Conservation (phyloP, 208 protist genomes). For the Leishmania arabica region DNA sequence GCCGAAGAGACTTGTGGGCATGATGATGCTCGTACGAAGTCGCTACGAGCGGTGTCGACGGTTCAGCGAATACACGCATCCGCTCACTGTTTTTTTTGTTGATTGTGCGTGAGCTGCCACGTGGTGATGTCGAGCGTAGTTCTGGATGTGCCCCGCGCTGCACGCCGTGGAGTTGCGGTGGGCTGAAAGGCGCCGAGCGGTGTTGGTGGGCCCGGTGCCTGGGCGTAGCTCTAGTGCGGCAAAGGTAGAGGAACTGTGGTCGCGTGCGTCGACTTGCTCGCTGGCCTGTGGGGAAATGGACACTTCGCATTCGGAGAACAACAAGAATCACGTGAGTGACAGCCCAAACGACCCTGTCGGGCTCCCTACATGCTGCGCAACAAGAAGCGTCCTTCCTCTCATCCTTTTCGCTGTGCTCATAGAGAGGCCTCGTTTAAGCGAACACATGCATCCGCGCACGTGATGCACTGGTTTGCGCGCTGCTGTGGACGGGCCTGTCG, state of each 20-base stretch:
- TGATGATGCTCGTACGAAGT: not conserved
- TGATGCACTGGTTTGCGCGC: not conserved
- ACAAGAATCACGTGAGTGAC: not conserved
- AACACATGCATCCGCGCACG: not conserved
- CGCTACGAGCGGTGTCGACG: not conserved
- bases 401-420: not conserved
- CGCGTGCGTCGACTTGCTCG: not conserved
- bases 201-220: not conserved
- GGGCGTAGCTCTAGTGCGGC: not conserved
- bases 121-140: not conserved
- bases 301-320: not conserved
- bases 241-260: not conserved
- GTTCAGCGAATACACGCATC: not conserved
- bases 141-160: not conserved
- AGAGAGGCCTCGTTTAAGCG: not conserved
- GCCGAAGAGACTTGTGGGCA: not conserved
- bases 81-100: not conserved
- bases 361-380: too few relatives aligned
- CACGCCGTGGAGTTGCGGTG: not conserved
- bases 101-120: not conserved
- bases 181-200: not conserved
- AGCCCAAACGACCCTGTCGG: not conserved
- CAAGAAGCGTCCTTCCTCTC: not conserved
- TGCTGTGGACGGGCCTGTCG: not conserved
- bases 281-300: not conserved